phyloP scores from a whole-genome alignment of 2,329 filamentous ascomycete species.

The Ophiostoma angusticollis region DNA sequence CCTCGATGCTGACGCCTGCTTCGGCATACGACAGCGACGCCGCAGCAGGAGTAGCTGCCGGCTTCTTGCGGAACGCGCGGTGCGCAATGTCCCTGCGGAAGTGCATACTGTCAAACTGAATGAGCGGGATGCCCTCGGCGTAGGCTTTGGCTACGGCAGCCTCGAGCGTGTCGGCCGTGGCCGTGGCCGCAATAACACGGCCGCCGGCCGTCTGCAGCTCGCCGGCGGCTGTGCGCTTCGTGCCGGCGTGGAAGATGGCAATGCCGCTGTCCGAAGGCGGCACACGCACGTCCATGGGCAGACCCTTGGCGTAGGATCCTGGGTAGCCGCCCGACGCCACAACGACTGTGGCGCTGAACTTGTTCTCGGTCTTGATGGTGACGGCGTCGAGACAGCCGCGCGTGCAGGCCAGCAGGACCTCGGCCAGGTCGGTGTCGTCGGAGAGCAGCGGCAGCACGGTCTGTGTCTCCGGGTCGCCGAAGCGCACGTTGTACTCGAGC shows the following conservation, averaged over 20 bases:
- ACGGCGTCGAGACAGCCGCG: slow-evolving; percentile 61
- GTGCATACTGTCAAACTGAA: slow-evolving; percentile 81
- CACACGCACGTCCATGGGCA: slow-evolving; percentile 36
- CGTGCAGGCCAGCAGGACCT: slow-evolving; percentile 78
- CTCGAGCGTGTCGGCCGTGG: slow-evolving; percentile 57
- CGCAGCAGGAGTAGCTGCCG: slow-evolving; percentile 19
- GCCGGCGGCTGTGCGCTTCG: slow-evolving; percentile 46
- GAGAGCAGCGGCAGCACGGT: slow-evolving; percentile 69
- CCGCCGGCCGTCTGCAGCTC: slow-evolving; percentile 70
- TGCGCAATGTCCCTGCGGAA: slow-evolving; percentile 88
- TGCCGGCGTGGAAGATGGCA: slow-evolving; percentile 89
- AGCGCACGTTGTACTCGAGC: slow-evolving; percentile 86
- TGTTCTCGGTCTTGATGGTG: slow-evolving; percentile 51
- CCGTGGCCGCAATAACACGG: slow-evolving; percentile 85
- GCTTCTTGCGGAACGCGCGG: slow-evolving; percentile 45
- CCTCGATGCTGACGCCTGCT: slow-evolving; percentile 87
- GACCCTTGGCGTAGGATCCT: slow-evolving; percentile 71
- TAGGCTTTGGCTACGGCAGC: slow-evolving; percentile 85
- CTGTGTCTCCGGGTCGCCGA: slow-evolving; percentile 86
- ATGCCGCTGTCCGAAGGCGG: slow-evolving; percentile 37
- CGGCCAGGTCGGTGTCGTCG: slow-evolving; percentile 67
- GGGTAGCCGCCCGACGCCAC: slow-evolving; percentile 88
- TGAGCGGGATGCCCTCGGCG: slow-evolving; percentile 55
- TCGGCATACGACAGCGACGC: slow-evolving; percentile 74
- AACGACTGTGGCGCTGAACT: slow-evolving; percentile 84